Percentiles rank a stretch among this genome's conserved stretches.
These are phyloP conservation scores for Syzygium jambos DNA, from an alignment of 345 rosid genomes.

Conservation along the genomic window DNA sequence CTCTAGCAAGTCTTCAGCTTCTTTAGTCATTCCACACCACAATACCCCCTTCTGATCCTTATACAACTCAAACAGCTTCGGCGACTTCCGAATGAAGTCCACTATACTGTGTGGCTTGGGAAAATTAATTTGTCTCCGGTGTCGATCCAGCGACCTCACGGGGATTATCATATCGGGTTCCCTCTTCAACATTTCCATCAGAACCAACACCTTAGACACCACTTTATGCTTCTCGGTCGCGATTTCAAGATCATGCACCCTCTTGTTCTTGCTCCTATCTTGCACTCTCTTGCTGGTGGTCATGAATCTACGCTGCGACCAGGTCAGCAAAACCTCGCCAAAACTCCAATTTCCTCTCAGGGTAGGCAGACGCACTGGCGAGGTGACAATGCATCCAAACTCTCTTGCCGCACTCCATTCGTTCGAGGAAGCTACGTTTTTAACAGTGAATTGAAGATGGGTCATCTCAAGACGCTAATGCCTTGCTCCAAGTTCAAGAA, in stretches of 20 bases:
- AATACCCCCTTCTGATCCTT: constrained; percentile 61
- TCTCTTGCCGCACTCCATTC: too few species aligned
- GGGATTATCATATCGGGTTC: constrained; percentile 74
- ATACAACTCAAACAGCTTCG: constrained; percentile 66
- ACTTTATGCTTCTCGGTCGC: constrained; percentile 69
- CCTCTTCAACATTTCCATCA: constrained; percentile 56
- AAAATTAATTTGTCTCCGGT: constrained; percentile 45
- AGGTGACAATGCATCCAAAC: too few species aligned
- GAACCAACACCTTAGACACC: constrained; percentile 42
- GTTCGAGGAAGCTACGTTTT: too few species aligned
- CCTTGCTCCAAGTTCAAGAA: neutral
- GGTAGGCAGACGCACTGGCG: too few species aligned
- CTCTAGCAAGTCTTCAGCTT: constrained; percentile 45
- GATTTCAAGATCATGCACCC: constrained; percentile 64
- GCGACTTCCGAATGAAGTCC: constrained; percentile 62
- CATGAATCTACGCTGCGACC: constrained; percentile 35
- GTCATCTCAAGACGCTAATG: neutral
- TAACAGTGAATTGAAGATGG: neutral
- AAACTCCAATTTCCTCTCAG: too few species aligned
- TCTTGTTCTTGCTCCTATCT: constrained; percentile 63
- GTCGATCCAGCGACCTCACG: constrained; percentile 39
- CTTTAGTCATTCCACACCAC: constrained; percentile 80
- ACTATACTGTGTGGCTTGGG: constrained; percentile 63
- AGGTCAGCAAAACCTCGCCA: too few species aligned
- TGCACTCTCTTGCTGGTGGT: constrained; percentile 72